These are phyloP conservation scores for Didymella exigua DNA, from an alignment of 2,329 filamentous ascomycete species.

Conservation along the genomic window DNA sequence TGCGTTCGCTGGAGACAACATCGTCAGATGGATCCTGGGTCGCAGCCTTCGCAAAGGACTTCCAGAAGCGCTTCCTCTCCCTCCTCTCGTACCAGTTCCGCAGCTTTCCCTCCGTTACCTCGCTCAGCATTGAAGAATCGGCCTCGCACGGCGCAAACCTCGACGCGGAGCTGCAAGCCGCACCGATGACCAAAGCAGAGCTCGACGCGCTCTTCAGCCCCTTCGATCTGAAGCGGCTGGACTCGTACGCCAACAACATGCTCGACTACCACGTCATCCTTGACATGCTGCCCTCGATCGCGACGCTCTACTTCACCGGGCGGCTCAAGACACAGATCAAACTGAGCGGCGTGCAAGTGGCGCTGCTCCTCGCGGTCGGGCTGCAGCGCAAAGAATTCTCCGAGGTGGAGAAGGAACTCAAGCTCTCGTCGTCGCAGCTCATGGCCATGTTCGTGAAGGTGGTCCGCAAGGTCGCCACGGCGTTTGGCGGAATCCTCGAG, in stretches of 20 bases:
- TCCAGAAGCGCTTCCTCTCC: constrained; percentile 89
- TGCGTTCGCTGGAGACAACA: constrained; percentile 71
- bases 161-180: constrained; percentile 58
- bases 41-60: constrained; percentile 87
- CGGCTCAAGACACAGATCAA: constrained; percentile 70
- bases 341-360: constrained; percentile 81
- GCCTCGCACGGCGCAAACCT: constrained; percentile 74
- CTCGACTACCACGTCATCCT: constrained; percentile 97
- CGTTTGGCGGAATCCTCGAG: constrained; percentile 77
- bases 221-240: constrained; percentile 92
- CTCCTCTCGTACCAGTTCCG: constrained; percentile 93
- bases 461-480: constrained; percentile 79
- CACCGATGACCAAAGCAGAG: constrained; percentile 71
- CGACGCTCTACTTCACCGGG: constrained; percentile 83
- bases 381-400: constrained; percentile 89
- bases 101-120: constrained; percentile 75
- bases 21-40: constrained; percentile 77
- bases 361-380: constrained; percentile 83
- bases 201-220: constrained; percentile 82
- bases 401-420: constrained; percentile 77
- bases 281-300: constrained; percentile 84
- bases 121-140: constrained; percentile 86
- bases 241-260: constrained; percentile 95
- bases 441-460: constrained; percentile 98
- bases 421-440: constrained; percentile 75